Evolutionary conservation across 2,329 filamentous ascomycete species (phyloP), one percentile per base, ranked within the genome.

Genomic region (Cladophialophora yegresii): DNA sequence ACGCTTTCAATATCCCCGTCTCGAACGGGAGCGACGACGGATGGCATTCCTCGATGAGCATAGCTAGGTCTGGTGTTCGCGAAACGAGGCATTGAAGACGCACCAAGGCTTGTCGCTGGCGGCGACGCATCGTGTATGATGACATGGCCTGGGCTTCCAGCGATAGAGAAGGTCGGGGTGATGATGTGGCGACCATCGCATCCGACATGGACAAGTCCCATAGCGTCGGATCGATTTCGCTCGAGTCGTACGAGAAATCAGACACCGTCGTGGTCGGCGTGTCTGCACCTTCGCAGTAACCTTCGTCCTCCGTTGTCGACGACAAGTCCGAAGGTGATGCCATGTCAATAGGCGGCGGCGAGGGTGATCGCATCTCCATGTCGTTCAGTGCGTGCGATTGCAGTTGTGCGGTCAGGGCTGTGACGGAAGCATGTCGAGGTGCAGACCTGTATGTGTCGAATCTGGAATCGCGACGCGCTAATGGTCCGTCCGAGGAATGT

Each of bases 11-110:
- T 4, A 49, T 56, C 28, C 67, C 69, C 33, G 56, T 65, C 32
- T 65, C 62, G 13, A 67, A 55, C 10, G 70, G 70, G 20, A 72
- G 47, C 16, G 71, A 72, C 57, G 69, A 71, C 13, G 71, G 71
- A 40, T 72, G 71, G 58, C 70, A 71, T 43, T 72, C 71, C 62
- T 72, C 71, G 56, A 72, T 68, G 16, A 72, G 66, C 71, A 72
- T 72, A 22, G 71, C 71, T 10, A 72, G 58, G 60, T 72, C 69
- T 10, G 71, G 70, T 30, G 70, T 63, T 9, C 69, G 59, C 13
- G 67, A 62, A 3, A 68, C 70, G 2, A 72, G 45, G 57, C 71
- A 72, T 66, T 72, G 71, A 56, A 72, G 57, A 43, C 71, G 64
- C 12, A 71, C 62, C 13, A 73, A 60, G 40, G 68, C 69, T 65